phyloP scores from a whole-genome alignment of 2,329 filamentous ascomycete genomes.

The Acrocalymma vagum region DNA sequence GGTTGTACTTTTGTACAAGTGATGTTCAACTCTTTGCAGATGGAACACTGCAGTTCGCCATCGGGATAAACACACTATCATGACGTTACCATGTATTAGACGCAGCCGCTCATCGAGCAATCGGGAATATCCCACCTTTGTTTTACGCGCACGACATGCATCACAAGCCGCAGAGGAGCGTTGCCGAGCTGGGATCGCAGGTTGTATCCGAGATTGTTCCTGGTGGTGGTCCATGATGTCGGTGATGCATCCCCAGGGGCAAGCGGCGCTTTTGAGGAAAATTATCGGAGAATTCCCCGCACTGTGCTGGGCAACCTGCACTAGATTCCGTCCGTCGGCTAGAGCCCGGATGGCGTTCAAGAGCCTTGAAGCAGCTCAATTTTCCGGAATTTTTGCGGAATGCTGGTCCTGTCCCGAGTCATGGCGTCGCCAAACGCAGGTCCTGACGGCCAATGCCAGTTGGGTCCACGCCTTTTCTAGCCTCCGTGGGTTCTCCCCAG shows the following conservation, averaged over 20 bases:
- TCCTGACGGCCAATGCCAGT: no score
- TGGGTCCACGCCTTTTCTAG: no score
- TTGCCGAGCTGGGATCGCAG: conserved; percentile 10
- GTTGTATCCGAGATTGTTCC: conserved; percentile 10
- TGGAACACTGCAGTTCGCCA: conserved; percentile 13
- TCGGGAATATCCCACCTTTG: conserved; percentile 21
- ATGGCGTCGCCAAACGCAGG: no score
- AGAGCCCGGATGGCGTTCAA: no score
- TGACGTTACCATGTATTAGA: conserved; percentile 2
- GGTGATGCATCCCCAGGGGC: no score
- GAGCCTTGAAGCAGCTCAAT: no score
- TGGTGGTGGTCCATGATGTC: conserved; percentile 2
- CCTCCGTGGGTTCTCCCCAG: no score
- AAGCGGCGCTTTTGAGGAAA: conserved; percentile 6
- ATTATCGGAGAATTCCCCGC: conserved; percentile 20
- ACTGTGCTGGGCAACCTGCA: no score
- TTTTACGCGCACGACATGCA: conserved; percentile 28
- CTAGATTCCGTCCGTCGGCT: no score
- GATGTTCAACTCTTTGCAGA: conserved; percentile 20
- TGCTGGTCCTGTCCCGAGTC: no score
- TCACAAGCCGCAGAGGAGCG: conserved; percentile 26
- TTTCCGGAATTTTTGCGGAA: no score
- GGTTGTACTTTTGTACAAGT: conserved; percentile 22
- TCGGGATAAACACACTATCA: conserved; percentile 15
- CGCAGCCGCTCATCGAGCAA: background rate